These are phyloP conservation scores for Yamadazyma epiphylla DNA, from an alignment of 1,139 yeast genomes.

Conservation along the genomic window DNA sequence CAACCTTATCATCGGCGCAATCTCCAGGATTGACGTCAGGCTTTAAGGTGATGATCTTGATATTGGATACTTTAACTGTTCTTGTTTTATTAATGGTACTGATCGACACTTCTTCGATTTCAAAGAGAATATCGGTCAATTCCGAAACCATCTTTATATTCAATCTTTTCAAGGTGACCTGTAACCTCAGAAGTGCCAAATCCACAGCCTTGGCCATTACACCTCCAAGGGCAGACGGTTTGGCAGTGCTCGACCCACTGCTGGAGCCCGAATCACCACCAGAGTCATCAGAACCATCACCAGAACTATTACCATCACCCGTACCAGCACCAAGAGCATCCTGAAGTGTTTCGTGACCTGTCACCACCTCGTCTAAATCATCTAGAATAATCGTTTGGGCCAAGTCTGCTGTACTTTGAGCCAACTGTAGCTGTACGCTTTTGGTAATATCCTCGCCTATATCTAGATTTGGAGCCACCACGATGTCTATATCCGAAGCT, in stretches of 20 bases:
- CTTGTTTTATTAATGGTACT: slow-evolving; percentile 48
- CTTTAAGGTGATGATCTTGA: slow-evolving; percentile 31
- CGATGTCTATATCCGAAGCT: slow-evolving; percentile 54
- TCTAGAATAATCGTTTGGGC: slow-evolving; percentile 53
- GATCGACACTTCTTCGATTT: slow-evolving; percentile 37
- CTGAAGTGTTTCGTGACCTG: slow-evolving; percentile 8
- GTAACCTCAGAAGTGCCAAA: slow-evolving; percentile 62
- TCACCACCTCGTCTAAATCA: slow-evolving; percentile 13
- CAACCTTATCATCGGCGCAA: slow-evolving; percentile 9
- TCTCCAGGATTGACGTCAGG: slow-evolving; percentile 37
- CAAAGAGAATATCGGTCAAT: slow-evolving; percentile 39
- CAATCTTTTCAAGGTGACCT: slow-evolving; percentile 42
- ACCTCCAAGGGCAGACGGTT: slow-evolving; percentile 43
- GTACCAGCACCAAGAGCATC: slow-evolving; percentile 9
- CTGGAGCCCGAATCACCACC: slow-evolving; percentile 9
- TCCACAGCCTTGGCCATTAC: slow-evolving; percentile 66
- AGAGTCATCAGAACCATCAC: slow-evolving; percentile 12
- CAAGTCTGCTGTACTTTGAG: slow-evolving; percentile 63
- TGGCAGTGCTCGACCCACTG: slow-evolving; percentile 11
- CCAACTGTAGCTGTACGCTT: slow-evolving; percentile 42
- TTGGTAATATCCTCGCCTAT: slow-evolving; percentile 24
- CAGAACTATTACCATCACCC: slow-evolving; percentile 7
- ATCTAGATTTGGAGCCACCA: slow-evolving; percentile 47
- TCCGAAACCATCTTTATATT: slow-evolving; percentile 51
- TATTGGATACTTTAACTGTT: slow-evolving; percentile 33